Evolutionary conservation across 495 filamentous ascomycete species (phyloP).

Genomic region (Symbiotaphrina buchneri): DNA sequence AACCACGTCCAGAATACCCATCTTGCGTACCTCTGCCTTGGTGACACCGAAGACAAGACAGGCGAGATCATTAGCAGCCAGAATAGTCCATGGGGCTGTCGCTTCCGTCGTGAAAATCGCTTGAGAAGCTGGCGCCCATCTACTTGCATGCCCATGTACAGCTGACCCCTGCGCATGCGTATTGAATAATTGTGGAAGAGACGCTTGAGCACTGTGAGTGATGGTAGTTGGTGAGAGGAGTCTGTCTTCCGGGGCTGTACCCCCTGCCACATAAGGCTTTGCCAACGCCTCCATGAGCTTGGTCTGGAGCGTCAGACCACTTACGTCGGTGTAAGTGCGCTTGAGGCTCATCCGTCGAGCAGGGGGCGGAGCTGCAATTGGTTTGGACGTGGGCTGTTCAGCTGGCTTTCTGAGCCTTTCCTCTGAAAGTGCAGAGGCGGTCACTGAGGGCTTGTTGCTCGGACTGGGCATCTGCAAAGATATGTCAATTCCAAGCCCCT

Average conservation of each 20-base stretch:
- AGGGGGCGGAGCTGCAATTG: too few relatives aligned
- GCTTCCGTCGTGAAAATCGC: conserved; percentile 91
- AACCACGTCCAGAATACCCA: conserved; percentile 90
- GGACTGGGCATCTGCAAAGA: too few relatives aligned
- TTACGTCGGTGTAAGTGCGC: conserved; percentile 71
- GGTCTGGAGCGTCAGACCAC: conserved; percentile 43
- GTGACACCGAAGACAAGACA: conserved; percentile 93
- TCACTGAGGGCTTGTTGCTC: too few relatives aligned
- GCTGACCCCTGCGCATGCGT: conserved; percentile 17
- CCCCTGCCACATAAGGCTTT: conserved; percentile 38
- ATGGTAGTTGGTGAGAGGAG: conserved; percentile 9
- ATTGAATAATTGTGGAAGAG: too few relatives aligned
- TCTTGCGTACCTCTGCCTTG: conserved; percentile 74
- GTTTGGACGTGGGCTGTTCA: too few relatives aligned
- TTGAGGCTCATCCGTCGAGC: conserved; percentile 54
- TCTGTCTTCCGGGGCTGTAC: conserved; percentile 7
- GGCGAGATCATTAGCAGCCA: conserved; percentile 91
- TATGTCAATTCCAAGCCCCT: too few relatives aligned
- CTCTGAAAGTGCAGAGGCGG: too few relatives aligned
- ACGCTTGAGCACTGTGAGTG: conserved; percentile 5
- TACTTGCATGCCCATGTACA: conserved; percentile 65
- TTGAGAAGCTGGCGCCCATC: conserved; percentile 79
- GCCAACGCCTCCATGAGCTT: conserved; percentile 79
- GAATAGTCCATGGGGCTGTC: conserved; percentile 76
- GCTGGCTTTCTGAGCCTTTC: too few relatives aligned